Percentiles rank a stretch among this genome's conserved stretches.
Conservation (phyloP, 2,329 filamentous ascomycete species). For the Ceratocystis huliohia region DNA sequence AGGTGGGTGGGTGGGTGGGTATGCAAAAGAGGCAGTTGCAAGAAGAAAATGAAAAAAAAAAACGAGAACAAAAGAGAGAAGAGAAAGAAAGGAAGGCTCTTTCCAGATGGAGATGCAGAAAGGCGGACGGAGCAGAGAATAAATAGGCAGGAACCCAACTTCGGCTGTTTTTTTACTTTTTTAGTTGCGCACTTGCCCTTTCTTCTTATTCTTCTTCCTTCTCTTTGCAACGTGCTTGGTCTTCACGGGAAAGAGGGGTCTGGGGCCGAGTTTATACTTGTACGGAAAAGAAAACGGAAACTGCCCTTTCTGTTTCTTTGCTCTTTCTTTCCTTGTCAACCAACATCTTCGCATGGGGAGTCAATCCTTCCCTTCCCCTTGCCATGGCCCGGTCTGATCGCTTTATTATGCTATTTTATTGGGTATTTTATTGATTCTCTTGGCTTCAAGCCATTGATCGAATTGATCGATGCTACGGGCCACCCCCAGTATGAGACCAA, state of each 20-base stretch:
- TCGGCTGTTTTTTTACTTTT: not conserved
- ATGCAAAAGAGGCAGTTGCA: not conserved
- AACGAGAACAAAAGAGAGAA: not conserved
- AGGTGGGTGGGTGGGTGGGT: too few species aligned
- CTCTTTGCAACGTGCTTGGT: not conserved
- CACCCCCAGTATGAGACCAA: not conserved
- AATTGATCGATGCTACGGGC: not conserved
- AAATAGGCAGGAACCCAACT: not conserved
- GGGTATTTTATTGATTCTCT: not conserved
- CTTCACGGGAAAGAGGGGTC: conserved; percentile 2
- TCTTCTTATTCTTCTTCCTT: not conserved
- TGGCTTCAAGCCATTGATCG: not conserved
- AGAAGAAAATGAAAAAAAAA: conserved; percentile 1
- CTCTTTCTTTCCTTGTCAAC: conserved; percentile 10
- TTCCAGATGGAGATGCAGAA: not conserved
- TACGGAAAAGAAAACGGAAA: not conserved
- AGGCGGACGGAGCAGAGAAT: not conserved
- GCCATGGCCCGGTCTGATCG: not conserved
- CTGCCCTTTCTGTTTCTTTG: not conserved
- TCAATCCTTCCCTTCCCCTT: conserved; percentile 7
- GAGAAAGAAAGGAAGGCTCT: conserved; percentile 1
- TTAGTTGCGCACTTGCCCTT: conserved; percentile 3
- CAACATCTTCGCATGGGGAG: conserved; percentile 3
- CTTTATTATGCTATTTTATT: not conserved
- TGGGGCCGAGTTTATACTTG: conserved; percentile 12